phyloP scores from a whole-genome alignment of 306 rosid genomes.

The Adenanthera pavonina region DNA sequence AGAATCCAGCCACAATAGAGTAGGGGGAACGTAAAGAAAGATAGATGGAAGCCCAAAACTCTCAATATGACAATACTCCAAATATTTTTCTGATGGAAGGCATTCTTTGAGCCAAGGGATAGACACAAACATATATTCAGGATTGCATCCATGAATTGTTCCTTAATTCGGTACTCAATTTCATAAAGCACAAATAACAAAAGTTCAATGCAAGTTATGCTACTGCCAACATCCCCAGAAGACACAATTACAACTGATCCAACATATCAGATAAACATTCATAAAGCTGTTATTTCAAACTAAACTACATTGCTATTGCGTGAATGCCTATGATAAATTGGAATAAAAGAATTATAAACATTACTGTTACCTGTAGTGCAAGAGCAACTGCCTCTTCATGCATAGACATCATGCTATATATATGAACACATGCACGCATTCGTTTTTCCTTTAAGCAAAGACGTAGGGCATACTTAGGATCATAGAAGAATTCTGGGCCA shows the following conservation, averaged over 20 bases:
- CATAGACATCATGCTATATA: conserved; percentile 99
- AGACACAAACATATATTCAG: neutral
- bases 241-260: conserved; percentile 18
- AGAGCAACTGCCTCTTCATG: conserved; percentile 99
- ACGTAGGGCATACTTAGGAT: conserved; percentile 97
- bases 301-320: conserved; percentile 13
- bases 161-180: neutral
- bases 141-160: conserved; percentile 18
- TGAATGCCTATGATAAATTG: conserved; percentile 1
- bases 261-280: conserved; percentile 22
- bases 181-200: conserved; percentile 31
- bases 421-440: conserved; percentile 99
- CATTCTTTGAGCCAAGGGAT: conserved; percentile 20
- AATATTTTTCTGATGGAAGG: neutral
- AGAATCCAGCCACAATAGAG: conserved; percentile 24
- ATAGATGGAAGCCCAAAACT: conserved; percentile 10
- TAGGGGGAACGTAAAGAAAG: conserved; percentile 18
- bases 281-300: conserved; percentile 21
- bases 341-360: conserved; percentile 38
- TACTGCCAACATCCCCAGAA: conserved; percentile 20
- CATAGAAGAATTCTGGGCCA: conserved; percentile 96
- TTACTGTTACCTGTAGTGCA: conserved; percentile 78
- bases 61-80: neutral
- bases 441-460: conserved; percentile 97
- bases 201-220: neutral